Percentiles rank a stretch among this genome's conserved stretches.
Evolutionary conservation across 805 yeast species (phyloP).

Genomic region (Saccharomycopsis sp.): DNA sequence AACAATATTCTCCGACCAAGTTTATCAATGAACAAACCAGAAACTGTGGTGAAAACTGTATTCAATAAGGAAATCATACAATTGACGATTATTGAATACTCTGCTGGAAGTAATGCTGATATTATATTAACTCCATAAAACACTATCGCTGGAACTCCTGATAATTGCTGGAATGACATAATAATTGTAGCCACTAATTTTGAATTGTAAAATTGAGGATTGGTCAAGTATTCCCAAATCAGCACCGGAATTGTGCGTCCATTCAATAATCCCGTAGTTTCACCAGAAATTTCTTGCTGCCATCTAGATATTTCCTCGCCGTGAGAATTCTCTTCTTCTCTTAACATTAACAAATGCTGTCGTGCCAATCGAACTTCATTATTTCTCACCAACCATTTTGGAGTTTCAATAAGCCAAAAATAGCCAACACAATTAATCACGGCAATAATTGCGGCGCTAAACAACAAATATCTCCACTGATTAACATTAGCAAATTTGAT

Average conservation of each 20-base stretch:
- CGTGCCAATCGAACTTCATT: neutral
- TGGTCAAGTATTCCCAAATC: slow-evolving; percentile 2
- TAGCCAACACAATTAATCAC: slow-evolving; percentile 37
- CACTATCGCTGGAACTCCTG: slow-evolving; percentile 87
- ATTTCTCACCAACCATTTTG: slow-evolving; percentile 51
- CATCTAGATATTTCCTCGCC: slow-evolving; percentile 2
- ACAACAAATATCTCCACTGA: slow-evolving; percentile 67
- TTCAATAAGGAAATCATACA: slow-evolving; percentile 5
- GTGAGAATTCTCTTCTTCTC: slow-evolving; percentile 22
- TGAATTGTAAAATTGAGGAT: slow-evolving; percentile 29
- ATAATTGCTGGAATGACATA: slow-evolving; percentile 79
- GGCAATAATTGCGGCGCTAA: slow-evolving; percentile 52
- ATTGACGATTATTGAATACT: slow-evolving; percentile 5
- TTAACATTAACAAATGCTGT: neutral
- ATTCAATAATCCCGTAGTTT: neutral
- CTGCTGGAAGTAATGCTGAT: slow-evolving; percentile 54
- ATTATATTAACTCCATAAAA: slow-evolving; percentile 91
- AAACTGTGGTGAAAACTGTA: slow-evolving; percentile 3
- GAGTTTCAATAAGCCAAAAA: slow-evolving; percentile 60
- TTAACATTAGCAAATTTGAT: slow-evolving; percentile 53
- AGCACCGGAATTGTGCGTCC: neutral
- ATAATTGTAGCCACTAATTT: slow-evolving; percentile 61
- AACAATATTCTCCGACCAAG: slow-evolving; percentile 5
- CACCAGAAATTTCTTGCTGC: slow-evolving; percentile 5
- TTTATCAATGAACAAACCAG: slow-evolving; percentile 1